Evolutionary conservation across 495 filamentous ascomycete genomes (phyloP).

Genomic region (Hypoxylon intermedium): DNA sequence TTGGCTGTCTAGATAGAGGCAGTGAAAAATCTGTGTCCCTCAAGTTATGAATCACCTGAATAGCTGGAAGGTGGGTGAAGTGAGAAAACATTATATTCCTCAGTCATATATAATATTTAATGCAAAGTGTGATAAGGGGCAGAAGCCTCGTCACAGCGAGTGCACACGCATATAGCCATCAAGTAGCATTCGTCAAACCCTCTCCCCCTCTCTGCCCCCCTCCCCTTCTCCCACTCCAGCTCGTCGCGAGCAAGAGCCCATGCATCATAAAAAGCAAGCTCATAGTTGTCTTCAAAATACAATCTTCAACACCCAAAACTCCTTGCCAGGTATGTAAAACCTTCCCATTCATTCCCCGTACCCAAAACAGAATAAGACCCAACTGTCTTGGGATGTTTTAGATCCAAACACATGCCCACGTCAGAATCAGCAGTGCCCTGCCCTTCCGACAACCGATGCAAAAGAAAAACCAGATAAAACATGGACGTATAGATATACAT

Average conservation of each 20-base stretch:
- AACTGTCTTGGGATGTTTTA: not conserved
- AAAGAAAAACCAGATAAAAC: not conserved
- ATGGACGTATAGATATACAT: not conserved
- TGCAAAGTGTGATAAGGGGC: too few species aligned
- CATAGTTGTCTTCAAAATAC: not conserved
- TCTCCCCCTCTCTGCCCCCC: too few species aligned
- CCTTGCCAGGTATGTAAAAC: slow-evolving; percentile 18
- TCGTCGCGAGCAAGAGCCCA: not conserved
- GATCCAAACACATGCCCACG: not conserved
- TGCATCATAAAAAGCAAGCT: not conserved
- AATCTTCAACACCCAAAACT: slow-evolving; percentile 23
- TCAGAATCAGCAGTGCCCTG: not conserved
- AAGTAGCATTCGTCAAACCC: too few species aligned
- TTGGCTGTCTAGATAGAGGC: too few species aligned
- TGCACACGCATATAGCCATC: too few species aligned
- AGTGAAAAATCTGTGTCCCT: too few species aligned
- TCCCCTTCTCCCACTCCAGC: too few species aligned
- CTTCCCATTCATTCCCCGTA: not conserved
- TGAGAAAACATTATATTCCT: too few species aligned
- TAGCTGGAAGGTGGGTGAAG: too few species aligned
- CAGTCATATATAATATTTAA: too few species aligned
- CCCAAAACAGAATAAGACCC: not conserved
- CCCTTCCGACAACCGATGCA: slow-evolving; percentile 13
- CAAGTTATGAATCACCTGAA: too few species aligned
- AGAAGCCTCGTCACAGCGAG: too few species aligned